These are phyloP conservation scores for Solanum peruvianum DNA, from an alignment of 257 asterid species.

Conservation along the genomic window DNA sequence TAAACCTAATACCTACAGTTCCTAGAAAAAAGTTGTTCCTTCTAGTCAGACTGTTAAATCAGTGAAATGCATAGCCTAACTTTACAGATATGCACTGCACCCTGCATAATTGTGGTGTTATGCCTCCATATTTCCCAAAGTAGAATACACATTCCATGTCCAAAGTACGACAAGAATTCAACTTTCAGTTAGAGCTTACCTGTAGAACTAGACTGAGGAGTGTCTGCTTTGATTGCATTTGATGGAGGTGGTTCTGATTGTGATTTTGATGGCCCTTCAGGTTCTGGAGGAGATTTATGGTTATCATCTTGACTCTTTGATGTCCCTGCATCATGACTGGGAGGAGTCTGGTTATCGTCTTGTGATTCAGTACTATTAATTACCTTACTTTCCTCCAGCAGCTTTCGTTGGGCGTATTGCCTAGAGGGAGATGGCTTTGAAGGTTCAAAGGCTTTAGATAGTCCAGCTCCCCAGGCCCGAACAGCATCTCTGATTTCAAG, in stretches of 20 bases:
- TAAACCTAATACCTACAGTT: background rate
- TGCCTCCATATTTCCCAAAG: background rate
- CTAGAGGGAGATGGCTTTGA: conserved; percentile 99
- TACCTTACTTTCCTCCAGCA: conserved; percentile 53
- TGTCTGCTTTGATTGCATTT: conserved; percentile 21
- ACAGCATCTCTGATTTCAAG: conserved; percentile 97
- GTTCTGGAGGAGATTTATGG: conserved; percentile 32
- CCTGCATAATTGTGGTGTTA: background rate
- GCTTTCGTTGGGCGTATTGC: conserved; percentile 81
- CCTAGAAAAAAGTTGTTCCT: background rate
- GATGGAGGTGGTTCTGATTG: conserved; percentile 43
- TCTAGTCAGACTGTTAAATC: background rate
- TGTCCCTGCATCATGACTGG: conserved; percentile 38
- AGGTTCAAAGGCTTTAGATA: conserved; percentile 92
- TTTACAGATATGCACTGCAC: background rate
- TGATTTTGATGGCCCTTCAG: conserved; percentile 44
- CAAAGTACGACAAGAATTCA: background rate
- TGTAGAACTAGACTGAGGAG: conserved; percentile 23
- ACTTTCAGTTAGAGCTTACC: conserved; percentile 36
- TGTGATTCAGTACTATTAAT: conserved; percentile 37
- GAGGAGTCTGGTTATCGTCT: conserved; percentile 48
- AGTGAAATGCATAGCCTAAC: background rate
- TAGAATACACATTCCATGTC: background rate
- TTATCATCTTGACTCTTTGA: conserved; percentile 35
- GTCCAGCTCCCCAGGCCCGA: conserved; percentile 98